Conservation (phyloP, 176 grass and related monocot species). For the Oryza glumipatula region DNA sequence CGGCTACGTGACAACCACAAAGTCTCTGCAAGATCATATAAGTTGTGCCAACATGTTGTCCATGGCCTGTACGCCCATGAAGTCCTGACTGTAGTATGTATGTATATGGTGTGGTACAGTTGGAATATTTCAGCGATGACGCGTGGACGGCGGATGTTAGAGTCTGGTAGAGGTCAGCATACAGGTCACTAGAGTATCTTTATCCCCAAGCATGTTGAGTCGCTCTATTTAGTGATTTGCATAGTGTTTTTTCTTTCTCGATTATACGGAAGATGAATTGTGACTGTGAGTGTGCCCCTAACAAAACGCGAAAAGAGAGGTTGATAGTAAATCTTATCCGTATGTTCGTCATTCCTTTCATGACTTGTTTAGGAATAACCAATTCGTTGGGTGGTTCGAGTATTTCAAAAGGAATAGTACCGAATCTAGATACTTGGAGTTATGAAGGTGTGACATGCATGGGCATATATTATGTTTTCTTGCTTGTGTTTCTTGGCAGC, state of each 20-base stretch:
- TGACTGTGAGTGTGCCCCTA: too few relatives aligned
- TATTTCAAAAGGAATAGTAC: too few relatives aligned
- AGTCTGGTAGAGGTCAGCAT: neutral
- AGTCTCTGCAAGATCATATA: neutral
- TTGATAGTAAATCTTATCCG: too few relatives aligned
- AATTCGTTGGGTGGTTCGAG: too few relatives aligned
- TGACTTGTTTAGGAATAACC: too few relatives aligned
- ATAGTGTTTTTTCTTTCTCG: neutral
- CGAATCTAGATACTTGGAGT: too few relatives aligned
- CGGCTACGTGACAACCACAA: constrained; percentile 45
- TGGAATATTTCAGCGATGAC: neutral
- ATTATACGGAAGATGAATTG: neutral
- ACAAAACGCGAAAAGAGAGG: too few relatives aligned
- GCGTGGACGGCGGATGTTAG: neutral
- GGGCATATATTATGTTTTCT: too few relatives aligned
- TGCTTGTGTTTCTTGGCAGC: too few relatives aligned
- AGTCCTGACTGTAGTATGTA: neutral
- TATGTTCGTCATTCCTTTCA: too few relatives aligned
- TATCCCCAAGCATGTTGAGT: neutral
- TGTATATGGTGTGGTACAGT: constrained; percentile 27
- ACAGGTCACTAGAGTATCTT: neutral
- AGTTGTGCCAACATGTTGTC: neutral
- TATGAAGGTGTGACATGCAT: too few relatives aligned
- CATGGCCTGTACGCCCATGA: constrained; percentile 13
- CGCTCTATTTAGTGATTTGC: neutral